phyloP scores from a whole-genome alignment of 1,284 basidiomycete species.

The Austropuccinia psidii region DNA sequence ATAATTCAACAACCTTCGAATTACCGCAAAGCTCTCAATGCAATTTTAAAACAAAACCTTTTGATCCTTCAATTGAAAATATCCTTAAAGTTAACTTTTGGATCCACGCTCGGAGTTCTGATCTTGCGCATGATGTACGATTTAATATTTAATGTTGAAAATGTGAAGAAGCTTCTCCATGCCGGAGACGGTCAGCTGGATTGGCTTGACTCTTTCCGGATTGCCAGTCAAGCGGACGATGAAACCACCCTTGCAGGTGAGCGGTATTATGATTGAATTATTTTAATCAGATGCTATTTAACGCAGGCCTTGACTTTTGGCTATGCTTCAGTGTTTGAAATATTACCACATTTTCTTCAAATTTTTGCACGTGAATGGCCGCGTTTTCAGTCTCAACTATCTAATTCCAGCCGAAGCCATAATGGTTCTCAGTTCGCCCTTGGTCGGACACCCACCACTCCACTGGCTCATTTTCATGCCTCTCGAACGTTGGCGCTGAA shows the following conservation, averaged over 20 bases:
- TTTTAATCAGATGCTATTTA: no score
- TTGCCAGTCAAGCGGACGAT: not conserved
- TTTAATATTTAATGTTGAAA: not conserved
- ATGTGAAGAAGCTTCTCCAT: not conserved
- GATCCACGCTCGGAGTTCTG: not conserved
- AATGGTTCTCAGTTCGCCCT: not conserved
- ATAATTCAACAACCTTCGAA: not conserved
- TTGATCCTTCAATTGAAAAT: no score
- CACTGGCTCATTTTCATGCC: constrained; percentile 5
- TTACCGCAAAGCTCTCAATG: constrained; percentile 15
- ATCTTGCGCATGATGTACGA: not conserved
- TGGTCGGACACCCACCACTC: not conserved
- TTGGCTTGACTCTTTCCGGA: not conserved
- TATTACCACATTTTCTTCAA: not conserved
- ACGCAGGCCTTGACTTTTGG: not conserved
- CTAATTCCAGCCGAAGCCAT: not conserved
- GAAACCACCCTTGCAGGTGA: not conserved
- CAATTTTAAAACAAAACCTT: not conserved
- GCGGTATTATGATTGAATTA: no score
- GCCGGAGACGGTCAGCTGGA: not conserved
- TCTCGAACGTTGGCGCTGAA: constrained; percentile 16
- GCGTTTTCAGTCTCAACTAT: constrained; percentile 3
- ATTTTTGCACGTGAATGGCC: not conserved
- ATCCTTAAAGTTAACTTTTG: not conserved
- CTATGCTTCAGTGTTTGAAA: not conserved